Base-by-base conservation (phyloP, 2,329 filamentous ascomycete genomes). In the Neocatenulostroma microsporum region DNA sequence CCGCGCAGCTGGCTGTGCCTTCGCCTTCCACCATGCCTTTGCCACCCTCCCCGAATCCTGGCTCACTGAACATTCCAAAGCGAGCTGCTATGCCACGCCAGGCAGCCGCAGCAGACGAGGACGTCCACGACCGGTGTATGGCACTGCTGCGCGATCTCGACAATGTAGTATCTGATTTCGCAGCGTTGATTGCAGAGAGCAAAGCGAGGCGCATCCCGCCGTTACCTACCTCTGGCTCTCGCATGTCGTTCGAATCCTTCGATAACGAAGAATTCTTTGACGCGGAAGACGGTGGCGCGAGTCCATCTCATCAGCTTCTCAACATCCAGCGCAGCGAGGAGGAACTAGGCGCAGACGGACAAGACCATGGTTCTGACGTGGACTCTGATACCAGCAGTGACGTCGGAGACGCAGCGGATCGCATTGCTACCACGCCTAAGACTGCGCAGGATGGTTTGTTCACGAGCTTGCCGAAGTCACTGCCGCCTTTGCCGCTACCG, bases 191-290 rank as follows among this genome's bases (percentile, higher is more conserved):
- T 36, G 66, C 73, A 6, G 82, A 83, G 54, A 93, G 80, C 63
- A 94, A 91, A 60, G 76, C 82, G 25, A 74, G 88, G 33, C 77
- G 88, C 28, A 63, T 75, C 37, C 72, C 66, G 5, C 69, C 79
- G 5, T 36, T 54, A 3, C 55, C 59, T 8, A 52, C 57, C 3
- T 48, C 55, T 4, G 51, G 49, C 11, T 72, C 74, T 9, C 67
- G 77, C 24, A 69, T 73, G 53, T 94, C 87, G 54, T 76, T 93
- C 36, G 88, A 94, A 44, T 94, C 87, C 0, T 72, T 80, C 20
- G 82, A 84, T 2, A 75, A 75, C 2, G 84, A 94, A 39, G 89
- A 96, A 57, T 98, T 96, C 63, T 98, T 95, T 51, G 91, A 98
- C 58, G 91, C 91, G 1, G 79, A 82, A 53, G 81, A 78, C 34